Percentiles rank a stretch among this genome's conserved stretches.
Evolutionary conservation across 108 stramenopile species (phyloP).

Genomic region (Skeletonema grethae): DNA sequence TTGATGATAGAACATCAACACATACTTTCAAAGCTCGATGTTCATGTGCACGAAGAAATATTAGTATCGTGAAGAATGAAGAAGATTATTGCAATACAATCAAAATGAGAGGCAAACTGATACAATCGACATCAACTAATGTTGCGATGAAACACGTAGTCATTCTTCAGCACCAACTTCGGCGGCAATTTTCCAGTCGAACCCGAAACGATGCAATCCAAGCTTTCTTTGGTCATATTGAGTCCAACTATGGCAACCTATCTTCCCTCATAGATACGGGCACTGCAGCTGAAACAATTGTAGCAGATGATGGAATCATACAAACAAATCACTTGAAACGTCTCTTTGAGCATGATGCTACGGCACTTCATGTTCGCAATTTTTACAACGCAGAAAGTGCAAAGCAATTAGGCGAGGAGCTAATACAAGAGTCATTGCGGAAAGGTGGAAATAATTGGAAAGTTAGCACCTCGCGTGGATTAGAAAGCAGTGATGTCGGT

Average conservation of each 20-base stretch:
- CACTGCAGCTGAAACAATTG: slow-evolving; percentile 35
- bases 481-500: slow-evolving; percentile 80
- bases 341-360: slow-evolving; percentile 65
- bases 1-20: no score
- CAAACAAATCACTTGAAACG: slow-evolving; percentile 38
- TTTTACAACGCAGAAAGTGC: slow-evolving; percentile 64
- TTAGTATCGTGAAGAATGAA: no score
- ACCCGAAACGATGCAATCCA: slow-evolving; percentile 29
- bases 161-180: background rate
- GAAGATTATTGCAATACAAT: no score
- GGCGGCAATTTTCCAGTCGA: slow-evolving; percentile 10
- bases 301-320: slow-evolving; percentile 34
- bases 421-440: slow-evolving; percentile 51
- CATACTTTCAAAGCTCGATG: no score
- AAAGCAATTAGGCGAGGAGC: slow-evolving; percentile 48
- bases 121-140: background rate
- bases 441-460: slow-evolving; percentile 70
- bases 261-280: slow-evolving; percentile 38
- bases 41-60: no score
- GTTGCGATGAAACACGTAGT: background rate
- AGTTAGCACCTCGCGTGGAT: slow-evolving; percentile 63
- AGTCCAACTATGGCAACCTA: slow-evolving; percentile 42
- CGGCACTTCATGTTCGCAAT: slow-evolving; percentile 66
- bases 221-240: slow-evolving; percentile 28
- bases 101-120: background rate